Evolutionary conservation across 208 protist species (phyloP), one percentile per base, ranked within the genome.

Genomic region (Wallacemonas rigidus): DNA sequence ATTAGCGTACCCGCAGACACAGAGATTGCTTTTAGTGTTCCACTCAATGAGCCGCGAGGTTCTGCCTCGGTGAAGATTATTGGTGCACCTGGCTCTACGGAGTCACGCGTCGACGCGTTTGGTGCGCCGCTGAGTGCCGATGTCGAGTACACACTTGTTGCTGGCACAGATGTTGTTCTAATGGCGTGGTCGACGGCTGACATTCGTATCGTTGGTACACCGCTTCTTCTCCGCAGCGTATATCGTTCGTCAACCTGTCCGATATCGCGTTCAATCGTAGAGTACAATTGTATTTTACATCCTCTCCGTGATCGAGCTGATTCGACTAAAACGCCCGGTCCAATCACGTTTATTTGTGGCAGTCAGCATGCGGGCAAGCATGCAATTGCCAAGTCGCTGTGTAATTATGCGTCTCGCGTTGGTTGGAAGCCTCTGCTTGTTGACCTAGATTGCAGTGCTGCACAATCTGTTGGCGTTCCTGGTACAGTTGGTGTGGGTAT

Each of bases 271-370:
- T 83, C 89, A 1, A n/a, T 96, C 35, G 87, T 92, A 1, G 89
- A 96, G 58, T 96, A 91, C 71, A 88, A 96, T 75, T 95, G 86
- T 48, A 57, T 88, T 15, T 68, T 94, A 9, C 87, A 95, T 56
- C 76, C 72, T 47, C 72, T 82, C 17, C 85, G 91, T 11, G 57
- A 65, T 2, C 69, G 74, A 3, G 83, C 86, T 1, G 80, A 92
- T 35, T 84, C 82, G 63, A 68, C 71, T 11, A 65, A 70, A 4
- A 51, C 60, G 17, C 72, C 76, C 69, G 88, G 88, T 3, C 91
- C 91, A 14, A 67, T 94, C 17, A 83, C 83, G 17, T 63, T 93
- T 56, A 77, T 96, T 55, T 96, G 89, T 69, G 91, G 91, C 38
- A 81, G 74, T 38, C 65, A 83, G 60, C 48, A 76, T 14, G 63